A percentile compares a stretch with the other conserved stretches of the same genome.
Evolutionary conservation across 495 filamentous ascomycete species (phyloP).

Genomic region (Thermothielavioides terrestris): DNA sequence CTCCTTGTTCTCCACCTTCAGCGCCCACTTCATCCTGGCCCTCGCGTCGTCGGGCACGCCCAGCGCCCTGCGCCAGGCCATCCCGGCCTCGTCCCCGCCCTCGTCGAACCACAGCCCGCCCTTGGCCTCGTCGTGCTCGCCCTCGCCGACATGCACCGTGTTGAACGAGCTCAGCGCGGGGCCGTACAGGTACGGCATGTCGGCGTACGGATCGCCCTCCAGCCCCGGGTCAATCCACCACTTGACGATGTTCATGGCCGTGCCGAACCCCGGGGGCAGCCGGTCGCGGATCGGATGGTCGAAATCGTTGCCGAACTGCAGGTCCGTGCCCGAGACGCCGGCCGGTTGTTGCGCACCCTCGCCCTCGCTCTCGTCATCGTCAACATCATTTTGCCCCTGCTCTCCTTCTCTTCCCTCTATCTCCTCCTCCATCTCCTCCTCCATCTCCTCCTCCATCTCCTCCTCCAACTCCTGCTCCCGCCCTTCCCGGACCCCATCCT

Average conservation of each 20-base stretch:
- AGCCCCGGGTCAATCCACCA: slow-evolving; percentile 82
- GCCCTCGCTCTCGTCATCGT: not conserved
- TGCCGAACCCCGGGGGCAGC: slow-evolving; percentile 76
- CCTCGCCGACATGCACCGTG: slow-evolving; percentile 55
- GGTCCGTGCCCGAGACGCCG: slow-evolving; percentile 53
- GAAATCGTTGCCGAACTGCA: slow-evolving; percentile 91
- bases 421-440: not conserved
- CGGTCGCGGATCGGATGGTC: slow-evolving; percentile 75
- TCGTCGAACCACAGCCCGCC: slow-evolving; percentile 54
- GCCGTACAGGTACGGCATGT: slow-evolving; percentile 76
- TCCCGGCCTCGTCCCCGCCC: slow-evolving; percentile 56
- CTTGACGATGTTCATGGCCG: slow-evolving; percentile 72
- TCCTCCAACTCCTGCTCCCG: slow-evolving; percentile 1
- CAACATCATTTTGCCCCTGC: not conserved
- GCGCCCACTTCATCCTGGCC: slow-evolving; percentile 56
- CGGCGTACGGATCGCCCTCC: slow-evolving; percentile 79
- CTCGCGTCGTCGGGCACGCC: slow-evolving; percentile 46
- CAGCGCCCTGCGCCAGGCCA: slow-evolving; percentile 35
- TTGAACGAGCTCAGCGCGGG: slow-evolving; percentile 67
- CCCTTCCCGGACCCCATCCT: slow-evolving; percentile 3
- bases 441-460: not conserved
- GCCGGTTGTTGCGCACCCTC: not conserved
- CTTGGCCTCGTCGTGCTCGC: slow-evolving; percentile 31
- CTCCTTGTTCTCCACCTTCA: slow-evolving; percentile 42
- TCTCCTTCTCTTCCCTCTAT: not conserved